Evolutionary conservation across 78 protist species (phyloP).

Genomic region (Dictyostelium brefeldianum): DNA sequence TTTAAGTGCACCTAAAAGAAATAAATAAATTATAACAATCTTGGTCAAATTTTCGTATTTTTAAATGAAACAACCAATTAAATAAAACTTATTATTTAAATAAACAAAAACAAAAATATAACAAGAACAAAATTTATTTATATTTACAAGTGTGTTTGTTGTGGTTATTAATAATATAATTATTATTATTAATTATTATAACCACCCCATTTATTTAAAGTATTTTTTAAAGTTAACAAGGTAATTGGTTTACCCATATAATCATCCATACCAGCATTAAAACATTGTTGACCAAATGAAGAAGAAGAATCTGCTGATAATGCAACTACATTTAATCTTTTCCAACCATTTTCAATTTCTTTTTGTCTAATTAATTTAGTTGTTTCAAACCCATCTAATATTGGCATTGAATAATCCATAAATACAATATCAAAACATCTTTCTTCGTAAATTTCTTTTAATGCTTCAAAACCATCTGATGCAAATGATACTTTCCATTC

Average conservation of each 20-base stretch:
- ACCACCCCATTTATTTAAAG: conserved; percentile 55
- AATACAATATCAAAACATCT: conserved; percentile 55
- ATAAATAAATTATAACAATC: too few species aligned
- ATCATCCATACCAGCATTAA: conserved; percentile 58
- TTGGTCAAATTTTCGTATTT: too few species aligned
- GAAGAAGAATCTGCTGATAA: conserved; percentile 29
- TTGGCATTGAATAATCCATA: conserved; percentile 73
- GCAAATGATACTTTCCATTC: conserved; percentile 46
- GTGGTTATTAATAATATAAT: not conserved
- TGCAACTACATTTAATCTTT: conserved; percentile 39
- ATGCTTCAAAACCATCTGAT: conserved; percentile 43
- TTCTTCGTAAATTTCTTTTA: not conserved
- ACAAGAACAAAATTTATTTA: too few species aligned
- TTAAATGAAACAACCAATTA: too few species aligned
- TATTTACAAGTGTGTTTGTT: too few species aligned
- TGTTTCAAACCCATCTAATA: conserved; percentile 48
- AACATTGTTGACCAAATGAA: conserved; percentile 26
- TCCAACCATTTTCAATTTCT: conserved; percentile 17
- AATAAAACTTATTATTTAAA: too few species aligned
- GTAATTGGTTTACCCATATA: conserved; percentile 61
- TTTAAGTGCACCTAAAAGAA: not conserved
- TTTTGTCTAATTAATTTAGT: conserved; percentile 24
- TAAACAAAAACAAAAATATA: too few species aligned
- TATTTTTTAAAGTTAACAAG: conserved; percentile 16
- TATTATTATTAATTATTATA: not conserved